Conservation (phyloP, 805 yeast species). For the Hanseniaspora singularis region DNA sequence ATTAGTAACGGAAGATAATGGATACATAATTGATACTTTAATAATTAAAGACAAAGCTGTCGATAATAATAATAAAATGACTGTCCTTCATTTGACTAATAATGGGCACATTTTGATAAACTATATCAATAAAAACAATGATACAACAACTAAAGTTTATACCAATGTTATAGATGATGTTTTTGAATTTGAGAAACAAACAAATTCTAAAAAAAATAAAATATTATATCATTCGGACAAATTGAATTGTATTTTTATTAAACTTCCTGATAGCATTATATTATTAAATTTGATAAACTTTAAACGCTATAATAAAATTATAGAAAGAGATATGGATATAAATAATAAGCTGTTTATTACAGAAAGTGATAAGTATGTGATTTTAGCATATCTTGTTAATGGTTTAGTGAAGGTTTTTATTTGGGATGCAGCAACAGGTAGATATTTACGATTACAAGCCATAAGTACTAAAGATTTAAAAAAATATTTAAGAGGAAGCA, state of each 20-base stretch:
- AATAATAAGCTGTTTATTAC: not conserved
- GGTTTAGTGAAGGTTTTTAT: slow-evolving; percentile 3
- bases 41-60: not conserved
- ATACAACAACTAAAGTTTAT: slow-evolving; percentile 2
- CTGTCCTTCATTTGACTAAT: slow-evolving; percentile 1
- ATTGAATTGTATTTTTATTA: slow-evolving; percentile 6
- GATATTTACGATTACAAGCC: not conserved
- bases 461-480: not conserved
- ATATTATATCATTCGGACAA: not conserved
- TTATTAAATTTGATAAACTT: slow-evolving; percentile 7
- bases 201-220: not conserved
- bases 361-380: slow-evolving; percentile 3
- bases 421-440: not conserved
- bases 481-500: not conserved
- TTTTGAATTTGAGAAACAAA: not conserved
- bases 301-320: slow-evolving; percentile 9
- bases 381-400: not conserved
- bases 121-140: slow-evolving; percentile 1
- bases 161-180: not conserved
- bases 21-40: not conserved
- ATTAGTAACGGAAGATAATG: not conserved
- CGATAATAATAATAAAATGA: not conserved
- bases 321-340: not conserved
- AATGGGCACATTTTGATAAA: slow-evolving; percentile 4
- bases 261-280: not conserved